Evolutionary conservation across 805 yeast species (phyloP).

Genomic region (Kuraishia cidri): DNA sequence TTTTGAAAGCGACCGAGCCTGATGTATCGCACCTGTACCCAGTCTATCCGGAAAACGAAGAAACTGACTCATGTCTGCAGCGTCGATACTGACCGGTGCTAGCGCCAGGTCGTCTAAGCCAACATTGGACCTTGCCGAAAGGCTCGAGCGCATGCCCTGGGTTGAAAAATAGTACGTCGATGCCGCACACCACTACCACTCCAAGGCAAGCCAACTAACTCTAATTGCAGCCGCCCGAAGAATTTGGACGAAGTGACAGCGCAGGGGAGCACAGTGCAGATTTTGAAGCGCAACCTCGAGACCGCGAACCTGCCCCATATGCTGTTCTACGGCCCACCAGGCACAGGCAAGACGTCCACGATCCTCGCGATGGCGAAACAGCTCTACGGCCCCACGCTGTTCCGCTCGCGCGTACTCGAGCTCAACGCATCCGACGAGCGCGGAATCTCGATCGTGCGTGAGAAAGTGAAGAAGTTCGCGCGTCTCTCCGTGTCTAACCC

Average conservation of each 20-base stretch:
- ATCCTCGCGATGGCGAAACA: conserved; percentile 76
- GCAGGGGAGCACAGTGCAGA: conserved; percentile 82
- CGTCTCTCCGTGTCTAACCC: conserved; percentile 80
- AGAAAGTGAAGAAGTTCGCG: conserved; percentile 81
- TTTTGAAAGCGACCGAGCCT: too few species aligned
- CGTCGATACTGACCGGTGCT: too few species aligned
- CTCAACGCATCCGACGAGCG: conserved; percentile 88
- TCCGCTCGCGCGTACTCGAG: conserved; percentile 67
- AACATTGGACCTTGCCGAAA: too few species aligned
- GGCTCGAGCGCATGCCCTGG: conserved; percentile 67
- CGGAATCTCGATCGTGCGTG: conserved; percentile 82
- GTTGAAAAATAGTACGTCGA: conserved; percentile 68
- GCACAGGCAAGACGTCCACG: conserved; percentile 89
- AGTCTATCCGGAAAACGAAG: too few species aligned
- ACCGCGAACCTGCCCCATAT: conserved; percentile 86
- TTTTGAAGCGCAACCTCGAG: conserved; percentile 67
- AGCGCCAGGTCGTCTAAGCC: too few species aligned
- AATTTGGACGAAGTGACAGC: conserved; percentile 82
- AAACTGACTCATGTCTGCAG: too few species aligned
- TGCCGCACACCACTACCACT: too few species aligned
- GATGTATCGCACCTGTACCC: too few species aligned
- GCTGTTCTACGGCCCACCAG: conserved; percentile 92
- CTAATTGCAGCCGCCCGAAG: conserved; percentile 59
- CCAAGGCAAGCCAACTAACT: conserved; percentile 5
- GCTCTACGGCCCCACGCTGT: conserved; percentile 64